Conservation (phyloP, 129 eudicot genomes). For the Saussurea involucrata region DNA sequence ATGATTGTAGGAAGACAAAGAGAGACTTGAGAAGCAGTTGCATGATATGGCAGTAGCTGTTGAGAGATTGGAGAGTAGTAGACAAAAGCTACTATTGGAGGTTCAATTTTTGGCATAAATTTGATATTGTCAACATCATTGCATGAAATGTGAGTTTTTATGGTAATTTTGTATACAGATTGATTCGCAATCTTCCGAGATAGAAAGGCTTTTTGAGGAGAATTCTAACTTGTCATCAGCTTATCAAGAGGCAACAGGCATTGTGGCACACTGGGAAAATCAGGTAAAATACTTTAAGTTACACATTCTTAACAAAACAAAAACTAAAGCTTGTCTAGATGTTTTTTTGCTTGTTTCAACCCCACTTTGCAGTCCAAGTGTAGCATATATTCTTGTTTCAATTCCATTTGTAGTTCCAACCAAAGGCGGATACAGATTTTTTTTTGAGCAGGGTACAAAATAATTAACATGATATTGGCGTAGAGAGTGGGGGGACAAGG, state of each 20-base stretch:
- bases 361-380: not conserved
- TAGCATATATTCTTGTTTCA: not conserved
- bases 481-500: too few species aligned
- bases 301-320: constrained; percentile 4
- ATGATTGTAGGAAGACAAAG: constrained; percentile 75
- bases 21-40: constrained; percentile 77
- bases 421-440: not conserved
- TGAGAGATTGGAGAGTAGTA: constrained; percentile 85
- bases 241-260: constrained; percentile 72
- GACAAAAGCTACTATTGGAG: constrained; percentile 88
- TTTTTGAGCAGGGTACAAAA: not conserved
- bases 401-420: not conserved
- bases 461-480: too few species aligned
- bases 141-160: not conserved
- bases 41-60: constrained; percentile 95
- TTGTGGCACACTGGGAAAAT: constrained; percentile 76
- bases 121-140: not conserved
- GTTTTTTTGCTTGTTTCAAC: not conserved
- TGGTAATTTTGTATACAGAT: constrained; percentile 43
- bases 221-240: constrained; percentile 76
- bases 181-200: constrained; percentile 95
- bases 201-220: constrained; percentile 95
- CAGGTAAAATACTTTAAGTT: constrained; percentile 46
- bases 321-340: not conserved
- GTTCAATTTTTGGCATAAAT: constrained; percentile 30